These are phyloP conservation scores for Xylaria sp. DNA, from an alignment of 2,329 filamentous ascomycete genomes.

Conservation along the genomic window DNA sequence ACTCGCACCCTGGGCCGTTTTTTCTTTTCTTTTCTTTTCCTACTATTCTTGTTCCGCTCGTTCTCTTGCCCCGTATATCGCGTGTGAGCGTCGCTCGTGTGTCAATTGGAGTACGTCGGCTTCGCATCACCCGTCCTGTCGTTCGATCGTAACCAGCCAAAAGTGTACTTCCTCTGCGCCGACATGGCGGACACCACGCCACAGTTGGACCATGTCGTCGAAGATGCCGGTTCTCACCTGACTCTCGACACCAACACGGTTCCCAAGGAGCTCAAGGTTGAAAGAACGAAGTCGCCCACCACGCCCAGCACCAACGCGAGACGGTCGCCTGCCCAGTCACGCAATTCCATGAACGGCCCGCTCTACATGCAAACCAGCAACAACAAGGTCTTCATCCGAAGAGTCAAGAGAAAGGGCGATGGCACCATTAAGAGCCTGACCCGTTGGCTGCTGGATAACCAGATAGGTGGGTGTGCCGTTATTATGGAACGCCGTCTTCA, in stretches of 20 bases:
- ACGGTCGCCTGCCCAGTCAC: constrained; percentile 29
- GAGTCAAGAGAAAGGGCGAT: constrained; percentile 57
- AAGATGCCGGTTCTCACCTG: constrained; percentile 17
- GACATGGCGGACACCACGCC: constrained; percentile 17
- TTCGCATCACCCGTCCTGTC: not conserved
- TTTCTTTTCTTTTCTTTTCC: too few species aligned
- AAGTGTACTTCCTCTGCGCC: not conserved
- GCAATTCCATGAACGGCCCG: constrained; percentile 48
- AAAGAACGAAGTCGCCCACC: constrained; percentile 28
- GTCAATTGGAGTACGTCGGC: constrained; percentile 2
- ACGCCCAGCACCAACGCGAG: constrained; percentile 21
- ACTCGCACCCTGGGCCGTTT: too few species aligned
- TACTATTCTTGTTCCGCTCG: too few species aligned
- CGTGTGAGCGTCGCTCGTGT: not conserved
- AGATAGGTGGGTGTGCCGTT: constrained; percentile 56
- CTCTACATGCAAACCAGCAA: constrained; percentile 52
- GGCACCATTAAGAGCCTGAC: constrained; percentile 56
- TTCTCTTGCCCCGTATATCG: too few species aligned
- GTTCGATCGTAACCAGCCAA: not conserved
- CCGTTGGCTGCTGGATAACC: constrained; percentile 70
- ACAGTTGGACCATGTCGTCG: constrained; percentile 13
- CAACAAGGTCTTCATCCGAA: constrained; percentile 50
- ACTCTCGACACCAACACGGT: constrained; percentile 13
- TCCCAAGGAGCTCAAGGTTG: constrained; percentile 16
- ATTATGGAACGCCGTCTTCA: not conserved